Evolutionary conservation across 192 early-diverging fungal species (phyloP).

Genomic region (Lunasporangiospora selenospora): DNA sequence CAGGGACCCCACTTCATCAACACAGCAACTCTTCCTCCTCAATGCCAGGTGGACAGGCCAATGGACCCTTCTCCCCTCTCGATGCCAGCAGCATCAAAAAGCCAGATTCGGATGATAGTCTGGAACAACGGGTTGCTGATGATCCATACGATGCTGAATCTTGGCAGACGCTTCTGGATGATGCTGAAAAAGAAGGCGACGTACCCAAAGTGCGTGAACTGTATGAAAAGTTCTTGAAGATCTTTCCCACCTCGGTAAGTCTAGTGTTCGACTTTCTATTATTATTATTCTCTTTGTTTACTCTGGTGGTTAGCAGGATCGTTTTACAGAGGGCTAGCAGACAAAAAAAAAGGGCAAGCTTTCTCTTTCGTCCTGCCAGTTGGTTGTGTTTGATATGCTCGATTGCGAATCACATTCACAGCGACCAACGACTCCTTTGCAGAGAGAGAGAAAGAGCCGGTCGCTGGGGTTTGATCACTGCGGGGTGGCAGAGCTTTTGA

Average conservation of each 20-base stretch:
- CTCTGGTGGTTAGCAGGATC: constrained; percentile 8
- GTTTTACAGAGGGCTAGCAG: neutral
- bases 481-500: too few species aligned
- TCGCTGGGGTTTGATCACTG: too few species aligned
- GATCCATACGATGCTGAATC: constrained; percentile 68
- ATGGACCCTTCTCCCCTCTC: neutral
- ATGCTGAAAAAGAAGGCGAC: constrained; percentile 65
- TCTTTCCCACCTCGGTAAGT: constrained; percentile 86
- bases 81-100: neutral
- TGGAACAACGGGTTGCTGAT: constrained; percentile 60
- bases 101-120: neutral
- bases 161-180: constrained; percentile 69
- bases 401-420: too few species aligned
- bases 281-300: neutral
- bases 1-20: constrained; percentile 7
- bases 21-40: neutral
- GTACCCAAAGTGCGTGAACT: constrained; percentile 62
- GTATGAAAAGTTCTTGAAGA: constrained; percentile 73
- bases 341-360: neutral
- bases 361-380: too few species aligned
- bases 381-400: too few species aligned
- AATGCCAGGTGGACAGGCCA: neutral
- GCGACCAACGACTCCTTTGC: too few species aligned
- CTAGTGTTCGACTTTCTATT: constrained; percentile 18
- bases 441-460: too few species aligned